Conservation (phyloP, 1,139 yeast genomes). For the Candida tropicalis region DNA sequence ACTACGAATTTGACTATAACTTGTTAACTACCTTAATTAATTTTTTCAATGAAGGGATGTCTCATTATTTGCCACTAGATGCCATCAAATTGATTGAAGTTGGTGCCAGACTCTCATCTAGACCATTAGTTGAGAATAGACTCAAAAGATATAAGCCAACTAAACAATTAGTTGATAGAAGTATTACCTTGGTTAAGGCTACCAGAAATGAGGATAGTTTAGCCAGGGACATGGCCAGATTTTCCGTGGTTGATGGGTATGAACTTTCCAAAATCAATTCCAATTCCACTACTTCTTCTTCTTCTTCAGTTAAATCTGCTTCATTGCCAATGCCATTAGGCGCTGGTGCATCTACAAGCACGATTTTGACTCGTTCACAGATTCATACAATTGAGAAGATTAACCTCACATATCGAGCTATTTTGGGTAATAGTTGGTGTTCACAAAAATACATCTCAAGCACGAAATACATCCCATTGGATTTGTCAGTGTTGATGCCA, state of each 20-base stretch:
- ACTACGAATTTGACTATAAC: constrained; percentile 58
- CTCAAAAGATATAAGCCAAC: constrained; percentile 18
- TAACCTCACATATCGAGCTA: constrained; percentile 50
- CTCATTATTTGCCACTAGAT: constrained; percentile 60
- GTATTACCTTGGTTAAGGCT: constrained; percentile 38
- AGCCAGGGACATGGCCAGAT: constrained; percentile 28
- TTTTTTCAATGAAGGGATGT: constrained; percentile 75
- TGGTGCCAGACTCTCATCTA: constrained; percentile 56
- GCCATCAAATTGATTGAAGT: constrained; percentile 61
- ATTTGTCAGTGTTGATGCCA: constrained; percentile 29
- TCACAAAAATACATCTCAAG: constrained; percentile 29
- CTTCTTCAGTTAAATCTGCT: constrained; percentile 42
- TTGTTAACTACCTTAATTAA: constrained; percentile 70
- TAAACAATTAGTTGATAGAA: constrained; percentile 49
- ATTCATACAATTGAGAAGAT: constrained; percentile 46
- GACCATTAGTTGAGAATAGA: constrained; percentile 34
- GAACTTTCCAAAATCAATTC: constrained; percentile 52
- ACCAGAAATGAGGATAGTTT: constrained; percentile 25
- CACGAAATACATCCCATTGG: constrained; percentile 31
- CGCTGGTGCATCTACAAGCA: constrained; percentile 40
- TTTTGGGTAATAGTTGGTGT: constrained; percentile 56
- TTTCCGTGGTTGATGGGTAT: constrained; percentile 54
- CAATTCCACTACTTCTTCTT: constrained; percentile 32
- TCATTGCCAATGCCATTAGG: constrained; percentile 47
- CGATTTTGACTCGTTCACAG: constrained; percentile 43